Evolutionary conservation across 208 protist genomes (phyloP).

Genomic region (Acanthamoeba royreba): DNA sequence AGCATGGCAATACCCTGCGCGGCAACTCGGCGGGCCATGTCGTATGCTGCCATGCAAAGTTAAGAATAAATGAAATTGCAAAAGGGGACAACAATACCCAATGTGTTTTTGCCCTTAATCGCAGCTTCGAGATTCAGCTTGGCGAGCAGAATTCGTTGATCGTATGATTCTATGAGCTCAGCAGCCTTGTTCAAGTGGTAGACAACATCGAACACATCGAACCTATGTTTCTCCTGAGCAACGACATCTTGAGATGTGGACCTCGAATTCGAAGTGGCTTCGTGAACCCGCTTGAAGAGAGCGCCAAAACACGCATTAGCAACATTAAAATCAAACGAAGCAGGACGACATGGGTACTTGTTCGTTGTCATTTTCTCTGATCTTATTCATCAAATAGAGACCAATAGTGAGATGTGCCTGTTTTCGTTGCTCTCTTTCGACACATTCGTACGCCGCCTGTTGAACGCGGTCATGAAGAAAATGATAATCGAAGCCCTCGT

Average conservation of each 20-base stretch:
- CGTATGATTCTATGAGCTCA: background rate
- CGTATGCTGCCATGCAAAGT: background rate
- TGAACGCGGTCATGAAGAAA: slow-evolving; percentile 36
- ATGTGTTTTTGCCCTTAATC: slow-evolving; percentile 26
- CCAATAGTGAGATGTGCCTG: background rate
- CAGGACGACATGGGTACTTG: no score
- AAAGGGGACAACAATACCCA: background rate
- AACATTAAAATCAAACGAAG: no score
- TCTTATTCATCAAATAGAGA: background rate
- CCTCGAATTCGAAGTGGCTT: no score
- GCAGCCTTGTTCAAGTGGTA: background rate
- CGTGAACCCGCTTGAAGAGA: no score
- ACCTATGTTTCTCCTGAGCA: background rate
- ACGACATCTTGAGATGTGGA: background rate
- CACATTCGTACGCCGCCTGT: slow-evolving; percentile 6
- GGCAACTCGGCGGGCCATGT: slow-evolving; percentile 12
- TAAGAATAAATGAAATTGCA: no score
- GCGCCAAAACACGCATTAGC: background rate
- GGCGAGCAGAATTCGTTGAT: background rate
- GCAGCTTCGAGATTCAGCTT: slow-evolving; percentile 16
- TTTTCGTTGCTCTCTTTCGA: background rate
- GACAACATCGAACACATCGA: slow-evolving; percentile 6
- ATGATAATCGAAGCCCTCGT: background rate
- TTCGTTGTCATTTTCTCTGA: slow-evolving; percentile 2
- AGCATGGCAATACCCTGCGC: slow-evolving; percentile 20